Evolutionary conservation across 768 basidiomycete species (phyloP), one percentile per base, ranked within the genome.

Genomic region (Clathrus columnatus): DNA sequence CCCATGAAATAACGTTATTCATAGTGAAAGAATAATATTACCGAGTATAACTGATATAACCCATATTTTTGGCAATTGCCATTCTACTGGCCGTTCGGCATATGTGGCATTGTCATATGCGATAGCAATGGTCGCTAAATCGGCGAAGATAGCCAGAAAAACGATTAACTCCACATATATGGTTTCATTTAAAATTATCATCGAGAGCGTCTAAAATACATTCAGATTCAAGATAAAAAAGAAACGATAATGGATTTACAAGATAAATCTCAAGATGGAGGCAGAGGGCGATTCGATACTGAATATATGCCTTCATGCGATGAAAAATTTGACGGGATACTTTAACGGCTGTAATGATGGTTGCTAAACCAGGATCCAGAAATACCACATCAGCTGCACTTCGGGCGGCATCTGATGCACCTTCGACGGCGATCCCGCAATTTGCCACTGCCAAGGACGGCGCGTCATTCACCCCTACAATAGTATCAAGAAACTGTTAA

Each of bases 61-160:
- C 75, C 75, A 75, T 5, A 76, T 71, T 62, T 73, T 76, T 17
- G 75, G 73, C 17, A 77, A 61, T 61, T 77, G 74, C 75, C 75
- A 77, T 56, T 77, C 75, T 21, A 77, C 76, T 2, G 75, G 75
- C 45, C 66, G 58, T 26, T 66, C 62, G 10, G 66, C 65, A 58
- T 66, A 70, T 1, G 73, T 71, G 1, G 72, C 72, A 51, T 69
- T 65, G 59, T 76, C 75, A 56, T 75, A 77, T 2, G 76, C 76
- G 53, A 77, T 74, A 20, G 76, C 76, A 51, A 77, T 75, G 6
- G 75, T 77, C 7, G 73, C 75, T 17, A 77, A 67, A 61, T 73
- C 70, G 21, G 73, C 73, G 57, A 74, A 74, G 61, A 76, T 69
- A 36, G 70, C 73, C 43, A 72, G 62, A 65, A 72, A 73, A 59